These are phyloP conservation scores for Rubia tinctorum DNA, from an alignment of 305 asterid species.

Conservation along the genomic window DNA sequence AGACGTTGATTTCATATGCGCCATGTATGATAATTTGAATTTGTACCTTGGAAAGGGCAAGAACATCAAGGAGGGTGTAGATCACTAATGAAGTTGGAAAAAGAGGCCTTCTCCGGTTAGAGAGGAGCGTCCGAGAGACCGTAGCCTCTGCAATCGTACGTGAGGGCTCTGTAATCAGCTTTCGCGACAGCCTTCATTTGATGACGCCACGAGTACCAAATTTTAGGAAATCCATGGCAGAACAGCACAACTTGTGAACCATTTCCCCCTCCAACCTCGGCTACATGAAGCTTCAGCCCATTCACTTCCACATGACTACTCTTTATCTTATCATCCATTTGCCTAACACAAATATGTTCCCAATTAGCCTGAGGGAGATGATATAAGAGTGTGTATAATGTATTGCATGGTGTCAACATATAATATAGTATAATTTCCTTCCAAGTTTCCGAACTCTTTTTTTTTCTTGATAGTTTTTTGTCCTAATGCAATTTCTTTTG, in stretches of 20 bases:
- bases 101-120: conserved; percentile 48
- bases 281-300: conserved; percentile 32
- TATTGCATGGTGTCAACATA: neutral
- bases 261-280: conserved; percentile 21
- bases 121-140: conserved; percentile 65
- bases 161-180: conserved; percentile 61
- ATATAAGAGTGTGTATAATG: neutral
- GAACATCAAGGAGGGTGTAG: conserved; percentile 48
- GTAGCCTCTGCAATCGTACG: conserved; percentile 76
- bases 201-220: conserved; percentile 84
- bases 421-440: no score
- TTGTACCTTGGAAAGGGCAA: conserved; percentile 50
- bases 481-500: neutral
- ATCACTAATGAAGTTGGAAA: conserved; percentile 41
- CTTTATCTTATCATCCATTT: conserved; percentile 16
- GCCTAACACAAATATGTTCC: neutral
- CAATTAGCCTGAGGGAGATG: neutral
- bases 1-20: no score
- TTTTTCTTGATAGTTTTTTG: neutral
- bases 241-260: conserved; percentile 55
- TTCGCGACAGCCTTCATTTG: conserved; percentile 64
- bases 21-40: neutral
- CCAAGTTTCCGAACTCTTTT: neutral
- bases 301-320: conserved; percentile 45
- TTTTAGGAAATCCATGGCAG: conserved; percentile 81